These are phyloP conservation scores for Dichotomocladium elegans DNA, from an alignment of 371 early-diverging fungal species.

Conservation along the genomic window DNA sequence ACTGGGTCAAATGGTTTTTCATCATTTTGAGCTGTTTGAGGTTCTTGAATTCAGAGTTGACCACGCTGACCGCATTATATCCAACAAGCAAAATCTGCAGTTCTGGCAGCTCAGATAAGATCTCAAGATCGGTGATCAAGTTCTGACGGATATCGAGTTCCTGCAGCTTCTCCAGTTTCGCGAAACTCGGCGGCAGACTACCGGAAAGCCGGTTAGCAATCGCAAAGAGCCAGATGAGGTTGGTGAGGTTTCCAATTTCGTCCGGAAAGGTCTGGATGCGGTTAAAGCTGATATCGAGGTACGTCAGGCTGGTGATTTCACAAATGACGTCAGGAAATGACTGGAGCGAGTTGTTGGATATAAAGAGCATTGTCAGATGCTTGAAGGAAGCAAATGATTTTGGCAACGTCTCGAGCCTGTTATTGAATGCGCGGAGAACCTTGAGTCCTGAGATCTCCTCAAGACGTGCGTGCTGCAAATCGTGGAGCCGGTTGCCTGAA, in stretches of 20 bases:
- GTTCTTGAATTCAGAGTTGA: slow-evolving; percentile 38
- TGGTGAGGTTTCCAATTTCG: slow-evolving; percentile 62
- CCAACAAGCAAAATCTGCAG: slow-evolving; percentile 64
- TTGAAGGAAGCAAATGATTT: slow-evolving; percentile 49
- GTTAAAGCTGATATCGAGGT: slow-evolving; percentile 84
- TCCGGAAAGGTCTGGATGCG: slow-evolving; percentile 72
- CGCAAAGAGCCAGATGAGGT: slow-evolving; percentile 57
- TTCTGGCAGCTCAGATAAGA: slow-evolving; percentile 50
- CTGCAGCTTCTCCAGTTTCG: slow-evolving; percentile 52
- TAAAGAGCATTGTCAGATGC: slow-evolving; percentile 59
- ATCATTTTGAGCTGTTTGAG: slow-evolving; percentile 39
- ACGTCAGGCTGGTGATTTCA: slow-evolving; percentile 52
- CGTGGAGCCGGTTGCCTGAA: slow-evolving; percentile 69
- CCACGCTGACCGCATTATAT: slow-evolving; percentile 59
- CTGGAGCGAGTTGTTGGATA: slow-evolving; percentile 72
- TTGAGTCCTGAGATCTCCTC: slow-evolving; percentile 52
- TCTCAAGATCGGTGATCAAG: slow-evolving; percentile 59
- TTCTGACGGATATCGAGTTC: slow-evolving; percentile 79
- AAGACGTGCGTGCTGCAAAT: slow-evolving; percentile 56
- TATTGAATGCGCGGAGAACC: slow-evolving; percentile 67
- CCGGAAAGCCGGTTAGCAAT: slow-evolving; percentile 75
- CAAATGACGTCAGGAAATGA: slow-evolving; percentile 62
- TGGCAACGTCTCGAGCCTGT: slow-evolving; percentile 65
- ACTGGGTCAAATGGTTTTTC: slow-evolving; percentile 59
- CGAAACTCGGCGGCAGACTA: slow-evolving; percentile 58